Conservation (phyloP, 495 filamentous ascomycete species). For the Penicillium soppii region DNA sequence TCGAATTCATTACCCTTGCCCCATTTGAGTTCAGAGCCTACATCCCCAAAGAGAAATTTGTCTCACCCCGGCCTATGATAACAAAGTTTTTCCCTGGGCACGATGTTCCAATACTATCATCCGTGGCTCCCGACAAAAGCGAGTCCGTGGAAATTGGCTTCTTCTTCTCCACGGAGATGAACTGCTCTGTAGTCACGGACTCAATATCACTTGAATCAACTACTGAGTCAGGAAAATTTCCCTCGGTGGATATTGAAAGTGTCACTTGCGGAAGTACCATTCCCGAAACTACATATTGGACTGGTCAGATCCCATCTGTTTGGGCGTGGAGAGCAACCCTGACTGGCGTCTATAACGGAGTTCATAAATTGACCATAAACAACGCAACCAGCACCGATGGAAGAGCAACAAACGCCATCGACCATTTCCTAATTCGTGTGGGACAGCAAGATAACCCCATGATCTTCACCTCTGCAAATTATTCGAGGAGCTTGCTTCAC, state of each 20-base stretch:
- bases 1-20: slow-evolving; percentile 50
- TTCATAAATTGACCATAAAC: slow-evolving; percentile 61
- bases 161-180: slow-evolving; percentile 63
- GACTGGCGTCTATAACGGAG: slow-evolving; percentile 59
- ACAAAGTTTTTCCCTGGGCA: slow-evolving; percentile 66
- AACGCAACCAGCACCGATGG: slow-evolving; percentile 47
- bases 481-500: slow-evolving; percentile 52
- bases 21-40: slow-evolving; percentile 65
- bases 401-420: slow-evolving; percentile 43
- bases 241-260: slow-evolving; percentile 40
- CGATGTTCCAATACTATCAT: slow-evolving; percentile 57
- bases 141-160: slow-evolving; percentile 52
- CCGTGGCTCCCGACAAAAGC: slow-evolving; percentile 36
- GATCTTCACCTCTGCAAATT: slow-evolving; percentile 58
- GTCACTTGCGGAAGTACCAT: slow-evolving; percentile 43
- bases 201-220: slow-evolving; percentile 55
- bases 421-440: slow-evolving; percentile 58
- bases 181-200: slow-evolving; percentile 55
- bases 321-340: slow-evolving; percentile 59
- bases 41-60: slow-evolving; percentile 52
- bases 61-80: slow-evolving; percentile 60
- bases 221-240: slow-evolving; percentile 40
- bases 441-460: slow-evolving; percentile 59
- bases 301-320: slow-evolving; percentile 51
- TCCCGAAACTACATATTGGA: slow-evolving; percentile 23